A percentile compares a stretch with the other conserved stretches of the same genome.
Evolutionary conservation across 148 eudicot species (phyloP).

Genomic region (Persicaria tinctoria): DNA sequence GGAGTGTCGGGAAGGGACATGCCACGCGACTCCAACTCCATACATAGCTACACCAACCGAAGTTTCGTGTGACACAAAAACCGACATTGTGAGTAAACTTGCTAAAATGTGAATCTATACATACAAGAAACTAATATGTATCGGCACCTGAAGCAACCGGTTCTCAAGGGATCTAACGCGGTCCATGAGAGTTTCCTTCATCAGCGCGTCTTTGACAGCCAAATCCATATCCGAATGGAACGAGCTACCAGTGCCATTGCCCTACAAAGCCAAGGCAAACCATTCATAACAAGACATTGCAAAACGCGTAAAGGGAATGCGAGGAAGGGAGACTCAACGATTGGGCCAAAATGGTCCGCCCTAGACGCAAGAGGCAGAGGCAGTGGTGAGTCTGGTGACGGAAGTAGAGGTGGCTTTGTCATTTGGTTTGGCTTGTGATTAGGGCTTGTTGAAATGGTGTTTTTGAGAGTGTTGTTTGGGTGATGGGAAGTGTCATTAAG

Average conservation of each 20-base stretch:
- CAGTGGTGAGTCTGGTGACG: not conserved
- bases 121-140: not conserved
- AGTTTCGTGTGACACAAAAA: not conserved
- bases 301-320: not conserved
- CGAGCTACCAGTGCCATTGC: not conserved
- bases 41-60: not conserved
- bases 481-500: not conserved
- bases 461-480: not conserved
- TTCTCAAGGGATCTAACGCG: constrained; percentile 1
- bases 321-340: not conserved
- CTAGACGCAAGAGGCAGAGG: not conserved
- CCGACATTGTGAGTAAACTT: not conserved
- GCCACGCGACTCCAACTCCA: constrained; percentile 9
- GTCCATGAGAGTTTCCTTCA: constrained; percentile 3
- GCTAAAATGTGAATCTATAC: not conserved
- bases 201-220: constrained; percentile 4
- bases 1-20: constrained; percentile 10
- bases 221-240: not conserved
- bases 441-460: not conserved
- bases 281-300: not conserved
- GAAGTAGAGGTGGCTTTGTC: not conserved
- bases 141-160: constrained; percentile 1
- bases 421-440: not conserved
- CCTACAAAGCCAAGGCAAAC: not conserved
- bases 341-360: not conserved